phyloP scores from a whole-genome alignment of 331 rosid species.

The Pyracantha coccinea region DNA sequence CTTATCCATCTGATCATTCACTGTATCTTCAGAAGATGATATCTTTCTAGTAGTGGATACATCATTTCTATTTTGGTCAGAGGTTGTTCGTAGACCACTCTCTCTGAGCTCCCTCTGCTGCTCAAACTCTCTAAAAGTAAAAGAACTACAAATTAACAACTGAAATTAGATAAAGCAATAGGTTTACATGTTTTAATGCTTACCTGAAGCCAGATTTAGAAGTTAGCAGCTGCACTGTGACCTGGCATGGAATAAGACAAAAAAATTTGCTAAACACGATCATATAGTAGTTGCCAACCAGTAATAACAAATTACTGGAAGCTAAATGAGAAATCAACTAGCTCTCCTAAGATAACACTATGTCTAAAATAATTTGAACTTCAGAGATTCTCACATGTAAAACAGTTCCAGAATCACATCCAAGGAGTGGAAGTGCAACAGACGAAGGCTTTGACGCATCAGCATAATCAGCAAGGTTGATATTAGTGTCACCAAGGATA shows the following conservation, averaged over 20 bases:
- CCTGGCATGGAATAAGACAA: slow-evolving; percentile 60
- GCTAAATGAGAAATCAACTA: not conserved
- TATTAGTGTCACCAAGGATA: slow-evolving; percentile 83
- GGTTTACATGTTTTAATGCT: slow-evolving; percentile 19
- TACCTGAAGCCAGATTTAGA: slow-evolving; percentile 99
- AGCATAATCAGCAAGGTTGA: slow-evolving; percentile 88
- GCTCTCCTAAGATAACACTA: not conserved
- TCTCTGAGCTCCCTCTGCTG: slow-evolving; percentile 99
- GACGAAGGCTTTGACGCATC: slow-evolving; percentile 88
- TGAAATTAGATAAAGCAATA: slow-evolving; percentile 22
- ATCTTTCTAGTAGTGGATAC: slow-evolving; percentile 59
- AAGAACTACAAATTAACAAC: slow-evolving; percentile 22
- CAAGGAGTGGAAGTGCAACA: slow-evolving; percentile 61
- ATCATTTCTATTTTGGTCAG: slow-evolving; percentile 60
- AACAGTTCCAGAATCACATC: slow-evolving; percentile 73
- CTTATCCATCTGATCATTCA: slow-evolving; percentile 60
- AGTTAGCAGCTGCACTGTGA: slow-evolving; percentile 94
- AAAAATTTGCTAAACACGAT: not conserved
- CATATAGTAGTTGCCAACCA: slow-evolving; percentile 1
- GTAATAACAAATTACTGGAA: slow-evolving; percentile 1
- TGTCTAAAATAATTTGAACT: not conserved
- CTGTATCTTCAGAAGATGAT: slow-evolving; percentile 53
- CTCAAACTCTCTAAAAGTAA: slow-evolving; percentile 88
- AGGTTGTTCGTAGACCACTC: slow-evolving; percentile 67
- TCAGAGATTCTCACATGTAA: slow-evolving; percentile 72